Percentiles rank a stretch among this genome's conserved stretches.
Conservation (phyloP, 1,284 basidiomycete species). For the Xerocomus amazonicus region DNA sequence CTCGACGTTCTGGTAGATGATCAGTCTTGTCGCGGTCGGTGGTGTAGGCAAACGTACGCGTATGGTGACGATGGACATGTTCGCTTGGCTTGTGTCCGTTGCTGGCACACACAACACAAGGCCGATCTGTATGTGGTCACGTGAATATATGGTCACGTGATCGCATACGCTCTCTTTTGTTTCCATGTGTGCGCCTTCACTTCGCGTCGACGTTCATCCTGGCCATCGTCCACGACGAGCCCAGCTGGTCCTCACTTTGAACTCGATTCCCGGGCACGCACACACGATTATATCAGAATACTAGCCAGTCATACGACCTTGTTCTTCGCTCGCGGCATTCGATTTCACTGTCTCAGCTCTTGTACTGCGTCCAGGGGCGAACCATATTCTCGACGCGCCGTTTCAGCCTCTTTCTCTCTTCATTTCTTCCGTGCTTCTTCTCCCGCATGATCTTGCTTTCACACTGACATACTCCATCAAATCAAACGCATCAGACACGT, state of each 20-base stretch:
- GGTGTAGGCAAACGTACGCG: slow-evolving; percentile 37
- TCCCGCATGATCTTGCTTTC: slow-evolving; percentile 21
- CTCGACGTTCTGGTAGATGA: slow-evolving; percentile 61
- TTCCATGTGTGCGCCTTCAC: slow-evolving; percentile 7
- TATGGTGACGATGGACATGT: slow-evolving; percentile 69
- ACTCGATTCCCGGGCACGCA: no score
- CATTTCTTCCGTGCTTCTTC: slow-evolving; percentile 1
- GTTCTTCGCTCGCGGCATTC: neutral
- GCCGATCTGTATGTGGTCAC: neutral
- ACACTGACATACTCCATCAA: slow-evolving; percentile 9
- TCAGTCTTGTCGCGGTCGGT: neutral
- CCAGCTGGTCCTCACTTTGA: no score
- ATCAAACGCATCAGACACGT: slow-evolving; percentile 12
- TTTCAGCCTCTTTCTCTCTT: neutral
- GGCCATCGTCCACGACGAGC: slow-evolving; percentile 11
- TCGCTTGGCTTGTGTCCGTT: neutral
- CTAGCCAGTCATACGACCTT: slow-evolving; percentile 5
- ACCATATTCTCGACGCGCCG: slow-evolving; percentile 11
- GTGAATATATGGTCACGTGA: slow-evolving; percentile 15
- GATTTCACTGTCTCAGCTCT: slow-evolving; percentile 9
- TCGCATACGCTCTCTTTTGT: slow-evolving; percentile 15
- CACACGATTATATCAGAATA: neutral
- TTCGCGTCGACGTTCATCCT: slow-evolving; percentile 20
- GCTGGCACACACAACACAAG: neutral
- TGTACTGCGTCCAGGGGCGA: slow-evolving; percentile 6